Evolutionary conservation across 768 basidiomycete genomes (phyloP).

Genomic region (Naganishia randhawae): DNA sequence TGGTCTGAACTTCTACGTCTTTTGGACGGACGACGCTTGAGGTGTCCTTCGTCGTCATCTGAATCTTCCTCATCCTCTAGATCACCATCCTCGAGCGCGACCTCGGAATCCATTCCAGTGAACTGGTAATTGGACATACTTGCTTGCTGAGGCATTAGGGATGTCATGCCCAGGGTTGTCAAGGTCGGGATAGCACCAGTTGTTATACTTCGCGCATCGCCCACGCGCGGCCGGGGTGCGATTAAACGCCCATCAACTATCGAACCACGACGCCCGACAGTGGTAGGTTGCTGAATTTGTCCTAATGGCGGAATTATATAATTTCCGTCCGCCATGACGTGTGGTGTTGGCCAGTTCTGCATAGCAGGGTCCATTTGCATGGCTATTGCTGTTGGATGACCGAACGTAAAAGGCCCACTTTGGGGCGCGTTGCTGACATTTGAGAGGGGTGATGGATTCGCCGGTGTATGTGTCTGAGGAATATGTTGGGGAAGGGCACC

Average conservation of each 20-base stretch:
- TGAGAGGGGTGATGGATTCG: not conserved
- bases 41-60: conserved; percentile 34
- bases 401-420: conserved; percentile 7
- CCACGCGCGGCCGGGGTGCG: conserved; percentile 14
- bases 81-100: conserved; percentile 38
- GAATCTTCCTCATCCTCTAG: conserved; percentile 43
- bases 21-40: conserved; percentile 31
- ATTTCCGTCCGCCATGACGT: not conserved
- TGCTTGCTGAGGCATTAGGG: conserved; percentile 23
- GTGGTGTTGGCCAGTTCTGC: conserved; percentile 15
- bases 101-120: conserved; percentile 38
- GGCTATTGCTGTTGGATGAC: conserved; percentile 19
- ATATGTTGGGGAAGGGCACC: conserved; percentile 4
- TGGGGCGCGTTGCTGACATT: conserved; percentile 2
- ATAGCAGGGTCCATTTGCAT: conserved; percentile 33
- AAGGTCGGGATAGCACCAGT: conserved; percentile 33
- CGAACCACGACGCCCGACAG: conserved; percentile 20
- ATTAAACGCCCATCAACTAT: conserved; percentile 30
- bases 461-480: not conserved
- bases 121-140: conserved; percentile 22
- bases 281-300: conserved; percentile 23
- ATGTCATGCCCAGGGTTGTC: conserved; percentile 26
- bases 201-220: not conserved
- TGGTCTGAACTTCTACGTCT: conserved; percentile 39
- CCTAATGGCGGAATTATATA: conserved; percentile 18